phyloP scores from a whole-genome alignment of 768 basidiomycete species.

The Suillus brevipes region DNA sequence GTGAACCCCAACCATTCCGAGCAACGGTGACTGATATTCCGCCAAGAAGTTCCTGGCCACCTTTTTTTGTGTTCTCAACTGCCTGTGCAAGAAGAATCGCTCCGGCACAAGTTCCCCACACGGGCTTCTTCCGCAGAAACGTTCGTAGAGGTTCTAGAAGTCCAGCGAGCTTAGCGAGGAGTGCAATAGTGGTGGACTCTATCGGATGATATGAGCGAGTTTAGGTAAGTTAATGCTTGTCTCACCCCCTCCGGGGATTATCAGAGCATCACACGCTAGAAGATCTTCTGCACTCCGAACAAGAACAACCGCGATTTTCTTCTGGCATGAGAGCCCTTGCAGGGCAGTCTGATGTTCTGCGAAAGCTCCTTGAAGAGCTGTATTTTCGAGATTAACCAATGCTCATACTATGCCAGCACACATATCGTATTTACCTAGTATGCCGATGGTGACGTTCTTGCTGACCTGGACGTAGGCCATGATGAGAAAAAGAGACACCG shows the following conservation, averaged over 20 bases:
- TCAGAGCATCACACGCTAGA: slow-evolving; percentile 72
- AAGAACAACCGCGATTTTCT: slow-evolving; percentile 48
- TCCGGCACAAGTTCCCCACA: slow-evolving; percentile 97
- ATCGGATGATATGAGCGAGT: slow-evolving; percentile 5
- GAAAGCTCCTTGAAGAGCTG: slow-evolving; percentile 94
- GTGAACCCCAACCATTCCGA: slow-evolving; percentile 93
- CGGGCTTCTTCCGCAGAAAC: slow-evolving; percentile 70
- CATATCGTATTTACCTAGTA: slow-evolving; percentile 44
- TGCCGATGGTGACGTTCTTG: slow-evolving; percentile 40
- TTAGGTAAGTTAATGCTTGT: slow-evolving; percentile 16
- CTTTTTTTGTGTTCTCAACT: slow-evolving; percentile 77
- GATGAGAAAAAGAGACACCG: not conserved
- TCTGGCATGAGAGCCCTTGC: slow-evolving; percentile 51
- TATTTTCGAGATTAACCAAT: not conserved
- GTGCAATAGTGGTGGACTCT: slow-evolving; percentile 93
- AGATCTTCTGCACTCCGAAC: slow-evolving; percentile 82
- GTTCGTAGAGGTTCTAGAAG: slow-evolving; percentile 77
- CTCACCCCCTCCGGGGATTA: slow-evolving; percentile 89
- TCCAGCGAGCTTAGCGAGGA: slow-evolving; percentile 70
- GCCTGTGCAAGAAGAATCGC: slow-evolving; percentile 82
- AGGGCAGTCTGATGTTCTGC: slow-evolving; percentile 79
- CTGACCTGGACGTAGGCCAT: slow-evolving; percentile 15
- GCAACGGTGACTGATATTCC: slow-evolving; percentile 79
- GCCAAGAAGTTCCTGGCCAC: slow-evolving; percentile 83
- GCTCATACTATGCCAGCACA: not conserved